These are phyloP conservation scores for Mikania micrantha DNA, from an alignment of 129 eudicot genomes.

Conservation along the genomic window DNA sequence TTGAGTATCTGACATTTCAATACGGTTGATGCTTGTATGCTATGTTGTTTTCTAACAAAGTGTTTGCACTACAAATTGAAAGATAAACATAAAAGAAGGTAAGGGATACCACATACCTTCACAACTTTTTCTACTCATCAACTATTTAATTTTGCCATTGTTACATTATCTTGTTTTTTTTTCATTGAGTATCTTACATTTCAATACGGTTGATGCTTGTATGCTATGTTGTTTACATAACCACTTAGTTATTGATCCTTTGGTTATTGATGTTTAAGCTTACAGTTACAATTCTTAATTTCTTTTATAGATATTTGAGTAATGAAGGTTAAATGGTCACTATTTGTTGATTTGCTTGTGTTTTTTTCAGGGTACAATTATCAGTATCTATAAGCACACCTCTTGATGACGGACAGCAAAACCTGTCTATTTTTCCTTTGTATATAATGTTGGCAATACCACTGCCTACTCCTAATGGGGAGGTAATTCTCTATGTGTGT, in stretches of 20 bases:
- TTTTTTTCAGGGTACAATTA: conserved; percentile 57
- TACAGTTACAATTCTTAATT: not conserved
- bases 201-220: not conserved
- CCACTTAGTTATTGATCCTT: not conserved
- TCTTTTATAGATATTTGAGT: not conserved
- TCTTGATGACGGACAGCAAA: conserved; percentile 37
- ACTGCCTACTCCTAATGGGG: conserved; percentile 33
- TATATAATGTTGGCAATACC: conserved; percentile 68
- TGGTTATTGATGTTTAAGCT: not conserved
- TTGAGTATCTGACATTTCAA: not conserved
- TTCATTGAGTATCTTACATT: not conserved
- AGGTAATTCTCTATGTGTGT: conserved; percentile 32
- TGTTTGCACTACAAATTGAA: conserved; percentile 68
- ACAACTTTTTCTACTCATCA: not conserved
- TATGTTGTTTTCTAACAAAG: conserved; percentile 45
- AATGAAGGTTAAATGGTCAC: not conserved
- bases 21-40: not conserved
- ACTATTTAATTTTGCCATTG: not conserved
- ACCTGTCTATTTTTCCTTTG: conserved; percentile 53
- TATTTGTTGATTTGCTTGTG: conserved; percentile 11
- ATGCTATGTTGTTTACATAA: not conserved
- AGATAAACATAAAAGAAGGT: conserved; percentile 72
- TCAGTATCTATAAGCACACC: conserved; percentile 54
- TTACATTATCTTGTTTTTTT: not conserved
- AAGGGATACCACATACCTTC: conserved; percentile 10